Evolutionary conservation across 805 yeast genomes (phyloP), one percentile per base, ranked within the genome.

Genomic region (Hanseniaspora valbyensis): DNA sequence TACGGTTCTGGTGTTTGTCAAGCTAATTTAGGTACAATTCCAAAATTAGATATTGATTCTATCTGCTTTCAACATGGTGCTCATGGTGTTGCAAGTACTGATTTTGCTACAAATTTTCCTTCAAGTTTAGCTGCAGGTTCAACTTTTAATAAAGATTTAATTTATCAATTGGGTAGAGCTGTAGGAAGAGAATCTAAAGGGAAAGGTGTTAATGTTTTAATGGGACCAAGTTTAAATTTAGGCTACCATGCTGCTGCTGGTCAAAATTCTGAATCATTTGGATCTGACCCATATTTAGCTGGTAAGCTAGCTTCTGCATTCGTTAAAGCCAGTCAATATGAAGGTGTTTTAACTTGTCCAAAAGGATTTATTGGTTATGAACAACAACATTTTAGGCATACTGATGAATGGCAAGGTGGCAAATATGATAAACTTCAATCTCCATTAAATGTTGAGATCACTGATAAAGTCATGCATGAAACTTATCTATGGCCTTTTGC

Each of bases 401-500:
- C 66, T 25, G 72, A 70, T 29, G 80, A 76, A 54, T 71, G 77
- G 74, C 63, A 69, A 26, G 76, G 72, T 2, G 64, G 61, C 34
- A 65, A 66, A 19, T 74, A 74, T 73, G 70, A 68, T 48, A 61
- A 59, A n/a, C 62, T 75, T 29, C 59, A 66, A 18, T 62, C 64
- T 6, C 67, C 80, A 4, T 66, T 76, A 22, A 71, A 77, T 53
- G 66, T 80, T 9, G 74, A 76, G 53, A 74, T 77, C 41, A 81
- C 77, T 52, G 83, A 77, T 58, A 65, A 78, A 26, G 73, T 78
- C 1, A 70, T 79, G 73, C 83, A 76, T 58, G 84, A 79, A 57
- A 59, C 77, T 1, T 78, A 73, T 59, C 60, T 77, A 42, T 78
- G 83, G 83, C 84, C 84, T 10, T 79, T 76, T 65, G 81, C 81